Conservation (phyloP, 1,284 basidiomycete species). For the Boletus austroedulis region DNA sequence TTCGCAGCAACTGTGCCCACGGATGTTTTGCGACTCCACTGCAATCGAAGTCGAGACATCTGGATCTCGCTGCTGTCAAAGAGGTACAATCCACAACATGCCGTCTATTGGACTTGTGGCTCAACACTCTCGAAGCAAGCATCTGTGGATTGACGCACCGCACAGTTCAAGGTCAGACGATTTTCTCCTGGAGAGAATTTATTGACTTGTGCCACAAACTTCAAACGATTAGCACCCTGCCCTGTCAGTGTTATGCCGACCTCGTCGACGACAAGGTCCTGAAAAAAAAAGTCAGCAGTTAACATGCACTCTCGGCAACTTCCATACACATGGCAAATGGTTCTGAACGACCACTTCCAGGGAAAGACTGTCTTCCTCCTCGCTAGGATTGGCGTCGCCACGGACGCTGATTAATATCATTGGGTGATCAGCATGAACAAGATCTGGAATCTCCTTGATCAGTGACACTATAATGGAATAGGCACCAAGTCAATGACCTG, state of each 20-base stretch:
- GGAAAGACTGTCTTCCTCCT: constrained; percentile 61
- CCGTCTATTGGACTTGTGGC: constrained; percentile 46
- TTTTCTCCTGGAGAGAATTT: constrained; percentile 54
- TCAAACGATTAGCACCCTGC: constrained; percentile 54
- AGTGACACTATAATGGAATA: constrained; percentile 3
- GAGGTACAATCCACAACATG: constrained; percentile 59
- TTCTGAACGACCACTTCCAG: constrained; percentile 61
- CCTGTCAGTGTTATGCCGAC: constrained; percentile 52
- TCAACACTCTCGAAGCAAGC: not conserved
- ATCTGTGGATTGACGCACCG: constrained; percentile 48
- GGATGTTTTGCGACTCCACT: constrained; percentile 50
- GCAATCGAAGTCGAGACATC: constrained; percentile 55
- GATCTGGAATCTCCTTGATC: constrained; percentile 45
- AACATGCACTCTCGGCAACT: constrained; percentile 2
- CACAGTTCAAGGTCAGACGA: constrained; percentile 58
- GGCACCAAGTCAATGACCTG: constrained; percentile 43
- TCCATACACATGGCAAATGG: constrained; percentile 64
- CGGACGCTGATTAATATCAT: constrained; percentile 52
- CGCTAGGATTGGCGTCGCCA: constrained; percentile 47
- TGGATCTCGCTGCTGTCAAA: constrained; percentile 60
- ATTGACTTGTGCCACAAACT: constrained; percentile 42
- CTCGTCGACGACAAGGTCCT: constrained; percentile 52
- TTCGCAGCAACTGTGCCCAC: constrained; percentile 25
- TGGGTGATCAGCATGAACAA: constrained; percentile 66
- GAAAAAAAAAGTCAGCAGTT: constrained; percentile 10